Percentiles rank a stretch among this genome's conserved stretches.
Conservation (phyloP, 768 basidiomycete species). For the Suillus weaverae region DNA sequence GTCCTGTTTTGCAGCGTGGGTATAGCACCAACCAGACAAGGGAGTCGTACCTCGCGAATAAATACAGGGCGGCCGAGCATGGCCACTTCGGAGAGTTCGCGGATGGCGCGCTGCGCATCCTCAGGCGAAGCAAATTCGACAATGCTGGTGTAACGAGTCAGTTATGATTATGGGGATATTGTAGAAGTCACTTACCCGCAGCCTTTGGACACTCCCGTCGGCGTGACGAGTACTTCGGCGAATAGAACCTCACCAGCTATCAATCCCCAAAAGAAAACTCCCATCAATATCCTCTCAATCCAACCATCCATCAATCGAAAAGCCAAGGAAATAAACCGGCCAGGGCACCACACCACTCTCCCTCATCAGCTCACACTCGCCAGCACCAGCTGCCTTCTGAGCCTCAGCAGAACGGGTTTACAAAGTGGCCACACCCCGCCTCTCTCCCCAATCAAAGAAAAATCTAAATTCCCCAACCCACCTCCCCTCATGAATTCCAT, state of each 20-base stretch:
- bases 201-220: constrained; percentile 95
- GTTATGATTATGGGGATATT: not conserved
- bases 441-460: constrained; percentile 45
- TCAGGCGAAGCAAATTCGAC: constrained; percentile 93
- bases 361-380: constrained; percentile 38
- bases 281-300: constrained; percentile 92
- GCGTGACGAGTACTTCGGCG: constrained; percentile 98
- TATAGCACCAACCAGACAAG: constrained; percentile 1
- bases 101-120: constrained; percentile 86
- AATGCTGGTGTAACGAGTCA: constrained; percentile 57
- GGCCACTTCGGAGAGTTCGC: constrained; percentile 84
- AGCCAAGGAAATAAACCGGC: constrained; percentile 40
- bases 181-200: constrained; percentile 78
- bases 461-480: constrained; percentile 84
- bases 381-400: constrained; percentile 33
- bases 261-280: constrained; percentile 86
- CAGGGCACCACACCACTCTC: constrained; percentile 40
- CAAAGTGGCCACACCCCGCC: constrained; percentile 34
- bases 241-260: constrained; percentile 99
- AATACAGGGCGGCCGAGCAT: constrained; percentile 95
- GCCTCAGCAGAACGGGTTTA: constrained; percentile 36
- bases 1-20: constrained; percentile 54
- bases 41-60: constrained; percentile 80
- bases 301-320: constrained; percentile 47
- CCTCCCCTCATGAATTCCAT: constrained; percentile 99